Evolutionary conservation across 2,329 filamentous ascomycete species (phyloP).

Genomic region (Ceratocystis cubensis): DNA sequence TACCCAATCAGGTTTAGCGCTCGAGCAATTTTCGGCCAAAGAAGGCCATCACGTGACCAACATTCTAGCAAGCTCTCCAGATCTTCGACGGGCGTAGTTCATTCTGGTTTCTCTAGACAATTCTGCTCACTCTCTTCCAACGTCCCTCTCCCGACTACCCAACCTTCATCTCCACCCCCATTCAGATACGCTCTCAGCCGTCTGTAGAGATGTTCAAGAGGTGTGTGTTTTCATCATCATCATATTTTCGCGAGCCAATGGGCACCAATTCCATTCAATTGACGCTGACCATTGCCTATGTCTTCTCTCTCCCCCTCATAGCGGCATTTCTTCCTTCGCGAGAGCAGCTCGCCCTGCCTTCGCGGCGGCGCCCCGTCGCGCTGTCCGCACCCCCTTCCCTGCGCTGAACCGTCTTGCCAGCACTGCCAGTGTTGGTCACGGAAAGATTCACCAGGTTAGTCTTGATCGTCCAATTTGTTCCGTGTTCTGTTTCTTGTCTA

Average conservation of each 20-base stretch:
- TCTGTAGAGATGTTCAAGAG: constrained; percentile 74
- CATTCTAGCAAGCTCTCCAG: constrained; percentile 20
- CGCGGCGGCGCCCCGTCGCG: constrained; percentile 44
- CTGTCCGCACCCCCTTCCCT: constrained; percentile 42
- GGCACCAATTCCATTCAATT: constrained; percentile 33
- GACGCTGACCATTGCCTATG: constrained; percentile 23
- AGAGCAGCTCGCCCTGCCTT: constrained; percentile 50
- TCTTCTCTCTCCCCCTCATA: constrained; percentile 31
- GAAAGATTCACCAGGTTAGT: constrained; percentile 57
- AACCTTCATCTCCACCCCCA: constrained; percentile 44
- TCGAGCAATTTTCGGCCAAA: constrained; percentile 23
- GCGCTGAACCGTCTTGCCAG: constrained; percentile 47
- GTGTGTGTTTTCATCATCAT: constrained; percentile 40
- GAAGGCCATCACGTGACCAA: constrained; percentile 21
- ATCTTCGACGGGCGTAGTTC: constrained; percentile 20
- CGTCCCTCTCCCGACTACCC: constrained; percentile 34
- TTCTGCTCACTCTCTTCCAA: constrained; percentile 37
- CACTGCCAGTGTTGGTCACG: constrained; percentile 45
- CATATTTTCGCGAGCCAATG: constrained; percentile 25
- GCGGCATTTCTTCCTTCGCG: constrained; percentile 54
- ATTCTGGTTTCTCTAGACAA: constrained; percentile 30
- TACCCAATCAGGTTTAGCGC: constrained; percentile 22
- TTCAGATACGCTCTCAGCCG: constrained; percentile 52
- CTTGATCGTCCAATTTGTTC: constrained; percentile 3
- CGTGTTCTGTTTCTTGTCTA: background rate